Evolutionary conservation across 495 filamentous ascomycete species (phyloP).

Genomic region (Tetracladium setigerum): DNA sequence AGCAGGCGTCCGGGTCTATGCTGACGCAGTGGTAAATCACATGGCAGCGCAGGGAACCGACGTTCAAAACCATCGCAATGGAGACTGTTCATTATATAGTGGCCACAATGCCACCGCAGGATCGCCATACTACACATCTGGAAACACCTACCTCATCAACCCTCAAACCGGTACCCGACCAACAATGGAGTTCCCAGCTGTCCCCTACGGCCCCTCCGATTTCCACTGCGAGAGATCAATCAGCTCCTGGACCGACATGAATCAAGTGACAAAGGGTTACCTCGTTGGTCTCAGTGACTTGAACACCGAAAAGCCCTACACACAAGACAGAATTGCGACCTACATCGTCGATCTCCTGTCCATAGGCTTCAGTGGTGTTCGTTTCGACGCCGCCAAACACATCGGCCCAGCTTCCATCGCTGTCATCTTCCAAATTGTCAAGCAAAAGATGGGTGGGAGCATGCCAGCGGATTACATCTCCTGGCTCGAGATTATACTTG

Average conservation of each 20-base stretch:
- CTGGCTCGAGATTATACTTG: constrained; percentile 27
- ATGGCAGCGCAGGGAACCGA: constrained; percentile 24
- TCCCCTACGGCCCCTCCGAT: constrained; percentile 27
- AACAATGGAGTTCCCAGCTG: constrained; percentile 24
- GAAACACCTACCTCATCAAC: constrained; percentile 26
- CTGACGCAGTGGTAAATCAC: constrained; percentile 26
- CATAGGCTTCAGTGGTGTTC: constrained; percentile 26
- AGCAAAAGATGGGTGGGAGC: constrained; percentile 22
- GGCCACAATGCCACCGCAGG: constrained; percentile 26
- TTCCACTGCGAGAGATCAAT: constrained; percentile 26
- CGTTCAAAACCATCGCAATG: constrained; percentile 25
- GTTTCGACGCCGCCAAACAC: constrained; percentile 28
- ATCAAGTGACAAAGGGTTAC: constrained; percentile 27
- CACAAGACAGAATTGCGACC: constrained; percentile 26
- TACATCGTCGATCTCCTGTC: constrained; percentile 26
- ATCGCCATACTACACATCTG: constrained; percentile 27
- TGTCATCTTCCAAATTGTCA: constrained; percentile 18
- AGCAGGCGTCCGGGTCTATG: constrained; percentile 26
- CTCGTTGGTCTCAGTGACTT: constrained; percentile 24
- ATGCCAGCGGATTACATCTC: constrained; percentile 24
- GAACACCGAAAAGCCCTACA: constrained; percentile 28
- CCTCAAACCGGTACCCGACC: constrained; percentile 24
- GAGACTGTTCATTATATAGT: constrained; percentile 17
- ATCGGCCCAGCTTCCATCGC: constrained; percentile 23
- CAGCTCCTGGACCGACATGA: constrained; percentile 22